phyloP scores from a whole-genome alignment of 108 stramenopile species.

The Bacterosira constricta region DNA sequence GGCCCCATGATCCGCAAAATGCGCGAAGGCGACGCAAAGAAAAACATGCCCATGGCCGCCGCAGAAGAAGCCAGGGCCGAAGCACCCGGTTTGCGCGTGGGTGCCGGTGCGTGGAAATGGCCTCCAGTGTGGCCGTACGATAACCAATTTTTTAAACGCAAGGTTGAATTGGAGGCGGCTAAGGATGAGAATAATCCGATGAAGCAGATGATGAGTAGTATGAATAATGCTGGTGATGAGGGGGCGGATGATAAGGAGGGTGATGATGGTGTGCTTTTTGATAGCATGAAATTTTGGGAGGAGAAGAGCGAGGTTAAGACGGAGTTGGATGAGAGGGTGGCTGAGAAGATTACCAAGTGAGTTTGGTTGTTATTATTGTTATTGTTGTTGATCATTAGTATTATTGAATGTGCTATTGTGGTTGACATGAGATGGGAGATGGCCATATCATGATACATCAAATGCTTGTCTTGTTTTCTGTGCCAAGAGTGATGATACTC shows the following conservation, averaged over 20 bases:
- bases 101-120: slow-evolving; percentile 84
- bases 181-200: slow-evolving; percentile 34
- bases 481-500: too few relatives aligned
- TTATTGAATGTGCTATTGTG: background rate
- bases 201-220: slow-evolving; percentile 46
- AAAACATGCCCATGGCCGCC: slow-evolving; percentile 80
- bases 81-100: slow-evolving; percentile 86
- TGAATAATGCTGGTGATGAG: slow-evolving; percentile 25
- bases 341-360: slow-evolving; percentile 67
- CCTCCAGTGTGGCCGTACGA: slow-evolving; percentile 91
- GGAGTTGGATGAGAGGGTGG: slow-evolving; percentile 69
- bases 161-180: slow-evolving; percentile 46
- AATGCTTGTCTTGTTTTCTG: too few relatives aligned
- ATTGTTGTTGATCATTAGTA: background rate
- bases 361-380: slow-evolving; percentile 15
- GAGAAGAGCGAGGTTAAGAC: slow-evolving; percentile 65
- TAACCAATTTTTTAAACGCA: slow-evolving; percentile 62
- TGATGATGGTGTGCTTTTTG: slow-evolving; percentile 39
- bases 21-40: slow-evolving; percentile 75
- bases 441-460: too few relatives aligned
- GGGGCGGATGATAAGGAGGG: slow-evolving; percentile 44
- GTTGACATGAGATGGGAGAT: too few relatives aligned
- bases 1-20: slow-evolving; percentile 85
- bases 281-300: slow-evolving; percentile 69
- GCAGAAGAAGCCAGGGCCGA: slow-evolving; percentile 58